phyloP scores from a whole-genome alignment of 1,284 basidiomycete species.

The Ustilago sp. region DNA sequence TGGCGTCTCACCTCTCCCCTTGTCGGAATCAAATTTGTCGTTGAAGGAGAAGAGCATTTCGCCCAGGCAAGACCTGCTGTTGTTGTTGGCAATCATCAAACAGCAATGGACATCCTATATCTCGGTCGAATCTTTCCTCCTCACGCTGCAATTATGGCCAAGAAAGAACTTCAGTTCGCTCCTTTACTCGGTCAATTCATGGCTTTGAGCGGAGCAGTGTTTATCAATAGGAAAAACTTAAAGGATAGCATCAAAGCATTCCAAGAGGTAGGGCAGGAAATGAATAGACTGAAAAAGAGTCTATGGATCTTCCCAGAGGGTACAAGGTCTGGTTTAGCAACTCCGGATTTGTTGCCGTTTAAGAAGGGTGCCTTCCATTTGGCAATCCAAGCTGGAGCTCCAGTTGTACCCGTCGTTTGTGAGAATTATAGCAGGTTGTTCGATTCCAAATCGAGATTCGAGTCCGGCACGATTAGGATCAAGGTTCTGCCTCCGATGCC shows the following conservation, averaged over 20 bases:
- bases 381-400: slow-evolving; percentile 82
- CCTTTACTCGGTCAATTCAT: slow-evolving; percentile 91
- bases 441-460: slow-evolving; percentile 83
- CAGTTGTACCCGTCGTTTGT: slow-evolving; percentile 87
- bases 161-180: slow-evolving; percentile 86
- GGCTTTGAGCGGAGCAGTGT: slow-evolving; percentile 89
- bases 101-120: slow-evolving; percentile 70
- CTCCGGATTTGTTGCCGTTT: slow-evolving; percentile 76
- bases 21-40: slow-evolving; percentile 79
- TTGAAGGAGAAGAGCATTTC: slow-evolving; percentile 89
- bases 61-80: slow-evolving; percentile 76
- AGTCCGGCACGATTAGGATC: slow-evolving; percentile 62
- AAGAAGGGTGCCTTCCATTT: slow-evolving; percentile 99
- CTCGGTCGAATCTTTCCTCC: slow-evolving; percentile 89
- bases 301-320: slow-evolving; percentile 70
- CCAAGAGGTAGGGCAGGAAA: slow-evolving; percentile 80
- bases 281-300: slow-evolving; percentile 77
- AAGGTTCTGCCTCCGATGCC: slow-evolving; percentile 82
- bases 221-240: slow-evolving; percentile 88
- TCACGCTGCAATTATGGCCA: slow-evolving; percentile 88
- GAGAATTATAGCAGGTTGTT: slow-evolving; percentile 89
- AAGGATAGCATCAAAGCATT: slow-evolving; percentile 81
- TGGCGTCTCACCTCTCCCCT: slow-evolving; percentile 78
- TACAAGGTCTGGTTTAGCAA: slow-evolving; percentile 71
- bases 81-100: slow-evolving; percentile 90